Base-by-base conservation (phyloP, 805 yeast species). In the Yamadazyma kitorensis region DNA sequence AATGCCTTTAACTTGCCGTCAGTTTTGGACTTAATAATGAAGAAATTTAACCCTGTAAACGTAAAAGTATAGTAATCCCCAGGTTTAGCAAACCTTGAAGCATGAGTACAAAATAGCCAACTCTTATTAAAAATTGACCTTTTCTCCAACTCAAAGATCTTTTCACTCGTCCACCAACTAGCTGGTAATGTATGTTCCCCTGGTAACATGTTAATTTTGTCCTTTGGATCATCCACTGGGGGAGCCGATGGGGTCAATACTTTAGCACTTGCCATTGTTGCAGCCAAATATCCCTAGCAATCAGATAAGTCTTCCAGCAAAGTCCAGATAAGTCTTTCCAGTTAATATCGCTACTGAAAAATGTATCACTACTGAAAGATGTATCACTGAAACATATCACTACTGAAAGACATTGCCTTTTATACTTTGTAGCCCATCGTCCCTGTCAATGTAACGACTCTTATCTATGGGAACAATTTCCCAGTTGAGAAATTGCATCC, bases 81-180 rank as follows among this genome's bases (percentile, higher is more conserved):
- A 11, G 80, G 66, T 51, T 75, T 76, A 41, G 52, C 56, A 54
- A 77, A 76, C 32, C 80, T 64, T n/a, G 70, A 62, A 7, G 64
- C 40, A 43, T 77, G 83, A 6, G 68, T 66, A 36, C 74, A 68
- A 53, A 56, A 76, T 32, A 77, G 49, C 83, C 83, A 77, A 17
- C 78, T 59, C 50, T 73, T 69, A 48, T 70, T 64, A 54, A 77
- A 77, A 40, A 77, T 64, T 11, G 82, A 69, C 47, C 80, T 62
- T 46, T 73, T 77, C 49, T 77, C 83, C 37, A 76, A 59, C 27
- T 77, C 81, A 47, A 72, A 72, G 29, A 77, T 71, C 40, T 72
- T 72, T 36, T 72, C 75, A 8, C 80, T 73, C 13, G 74, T 72
- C 81, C 81, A 77, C 82, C 82, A 77, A 13, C 80, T 72, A 8